These are phyloP conservation scores for Phalaenopsis hybrid DNA, from an alignment of 116 monocot genomes.

Conservation along the genomic window DNA sequence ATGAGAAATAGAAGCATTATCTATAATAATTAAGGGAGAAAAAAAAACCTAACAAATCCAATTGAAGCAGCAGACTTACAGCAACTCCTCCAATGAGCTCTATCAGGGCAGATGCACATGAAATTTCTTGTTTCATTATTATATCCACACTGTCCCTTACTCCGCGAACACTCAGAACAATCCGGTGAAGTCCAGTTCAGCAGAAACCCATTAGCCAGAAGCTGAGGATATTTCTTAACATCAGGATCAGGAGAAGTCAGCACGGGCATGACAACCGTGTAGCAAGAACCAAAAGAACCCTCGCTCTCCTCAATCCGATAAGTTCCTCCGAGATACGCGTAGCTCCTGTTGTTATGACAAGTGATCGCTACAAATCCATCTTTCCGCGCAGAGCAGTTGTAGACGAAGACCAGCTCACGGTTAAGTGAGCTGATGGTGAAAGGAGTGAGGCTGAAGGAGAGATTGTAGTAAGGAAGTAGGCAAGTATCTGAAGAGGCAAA, in stretches of 20 bases:
- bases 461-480: slow-evolving; percentile 1
- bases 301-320: not conserved
- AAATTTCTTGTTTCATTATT: not conserved
- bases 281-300: not conserved
- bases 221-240: not conserved
- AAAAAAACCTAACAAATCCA: not conserved
- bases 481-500: not conserved
- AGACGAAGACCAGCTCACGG: slow-evolving; percentile 11
- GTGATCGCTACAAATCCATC: not conserved
- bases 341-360: not conserved
- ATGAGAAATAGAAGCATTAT: no score
- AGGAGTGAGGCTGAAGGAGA: slow-evolving; percentile 11
- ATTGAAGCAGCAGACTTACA: not conserved
- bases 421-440: slow-evolving; percentile 5
- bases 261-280: not conserved
- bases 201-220: slow-evolving; percentile 17
- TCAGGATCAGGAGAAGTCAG: not conserved
- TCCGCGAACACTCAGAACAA: slow-evolving; percentile 14
- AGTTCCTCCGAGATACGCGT: not conserved
- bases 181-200: slow-evolving; percentile 11
- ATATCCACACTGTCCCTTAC: slow-evolving; percentile 26
- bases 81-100: slow-evolving; percentile 13
- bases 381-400: not conserved
- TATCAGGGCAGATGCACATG: slow-evolving; percentile 22
- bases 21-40: no score